These are phyloP conservation scores for Pseudogymnoascus verrucosus DNA, from an alignment of 2,329 filamentous ascomycete genomes.

Conservation along the genomic window DNA sequence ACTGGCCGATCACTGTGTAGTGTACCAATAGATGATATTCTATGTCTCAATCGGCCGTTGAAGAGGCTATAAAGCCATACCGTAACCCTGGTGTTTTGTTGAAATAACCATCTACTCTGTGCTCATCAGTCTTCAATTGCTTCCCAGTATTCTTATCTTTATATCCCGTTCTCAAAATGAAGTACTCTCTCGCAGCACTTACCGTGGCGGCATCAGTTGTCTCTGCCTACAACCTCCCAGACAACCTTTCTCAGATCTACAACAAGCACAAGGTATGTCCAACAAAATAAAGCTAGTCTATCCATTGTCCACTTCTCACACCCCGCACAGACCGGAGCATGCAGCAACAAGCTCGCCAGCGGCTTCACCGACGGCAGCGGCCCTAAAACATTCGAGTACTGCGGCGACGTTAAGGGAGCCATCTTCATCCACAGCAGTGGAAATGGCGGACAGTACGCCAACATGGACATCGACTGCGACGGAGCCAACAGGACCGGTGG, in stretches of 20 bases:
- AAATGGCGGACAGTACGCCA: not conserved
- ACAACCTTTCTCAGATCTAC: not conserved
- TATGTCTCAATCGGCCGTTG: not conserved
- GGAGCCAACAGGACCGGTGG: not conserved
- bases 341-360: not conserved
- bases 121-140: not conserved
- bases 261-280: not conserved
- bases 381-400: not conserved
- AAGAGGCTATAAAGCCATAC: not conserved
- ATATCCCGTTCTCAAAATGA: not conserved
- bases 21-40: not conserved
- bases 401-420: not conserved
- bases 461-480: slow-evolving; percentile 11
- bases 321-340: not conserved
- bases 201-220: not conserved
- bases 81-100: not conserved
- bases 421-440: not conserved
- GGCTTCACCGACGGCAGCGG: not conserved
- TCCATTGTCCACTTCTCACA: not conserved
- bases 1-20: not conserved
- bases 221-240: not conserved
- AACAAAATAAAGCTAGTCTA: not conserved
- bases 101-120: not conserved
- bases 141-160: not conserved
- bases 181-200: not conserved